Evolutionary conservation across 208 protist genomes (phyloP).

Genomic region (Acanthamoeba healyi): DNA sequence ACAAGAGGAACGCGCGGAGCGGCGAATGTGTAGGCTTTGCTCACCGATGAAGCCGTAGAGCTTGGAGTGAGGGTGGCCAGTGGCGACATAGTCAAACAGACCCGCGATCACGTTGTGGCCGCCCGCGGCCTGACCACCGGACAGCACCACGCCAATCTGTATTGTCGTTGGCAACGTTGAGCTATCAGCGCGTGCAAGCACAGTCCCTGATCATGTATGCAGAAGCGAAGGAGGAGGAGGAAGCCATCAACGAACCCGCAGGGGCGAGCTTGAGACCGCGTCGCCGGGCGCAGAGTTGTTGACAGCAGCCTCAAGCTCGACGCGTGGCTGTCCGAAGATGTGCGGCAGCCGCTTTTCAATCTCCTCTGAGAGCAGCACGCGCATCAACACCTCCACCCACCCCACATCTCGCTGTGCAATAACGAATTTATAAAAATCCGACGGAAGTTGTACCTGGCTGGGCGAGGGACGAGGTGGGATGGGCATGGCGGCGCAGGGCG

Average conservation of each 20-base stretch:
- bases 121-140: constrained; percentile 75
- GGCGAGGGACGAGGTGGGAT: neutral
- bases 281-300: neutral
- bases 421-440: too few species aligned
- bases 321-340: constrained; percentile 37
- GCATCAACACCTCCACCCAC: too few species aligned
- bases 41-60: constrained; percentile 71
- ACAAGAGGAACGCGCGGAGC: neutral
- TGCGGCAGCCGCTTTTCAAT: constrained; percentile 61
- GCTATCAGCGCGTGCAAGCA: neutral
- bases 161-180: neutral
- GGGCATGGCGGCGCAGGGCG: neutral
- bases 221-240: neutral
- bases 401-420: too few species aligned
- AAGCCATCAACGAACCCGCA: neutral
- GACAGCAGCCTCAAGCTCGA: constrained; percentile 1
- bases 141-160: constrained; percentile 70
- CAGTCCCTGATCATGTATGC: neutral
- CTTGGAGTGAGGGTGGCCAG: constrained; percentile 19
- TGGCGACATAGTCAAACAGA: constrained; percentile 72
- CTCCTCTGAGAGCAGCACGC: constrained; percentile 5
- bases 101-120: constrained; percentile 82
- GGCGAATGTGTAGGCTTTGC: neutral
- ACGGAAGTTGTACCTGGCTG: neutral
- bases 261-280: neutral